phyloP scores from a whole-genome alignment of 2,329 filamentous ascomycete species.

The Curvularia sp. region DNA sequence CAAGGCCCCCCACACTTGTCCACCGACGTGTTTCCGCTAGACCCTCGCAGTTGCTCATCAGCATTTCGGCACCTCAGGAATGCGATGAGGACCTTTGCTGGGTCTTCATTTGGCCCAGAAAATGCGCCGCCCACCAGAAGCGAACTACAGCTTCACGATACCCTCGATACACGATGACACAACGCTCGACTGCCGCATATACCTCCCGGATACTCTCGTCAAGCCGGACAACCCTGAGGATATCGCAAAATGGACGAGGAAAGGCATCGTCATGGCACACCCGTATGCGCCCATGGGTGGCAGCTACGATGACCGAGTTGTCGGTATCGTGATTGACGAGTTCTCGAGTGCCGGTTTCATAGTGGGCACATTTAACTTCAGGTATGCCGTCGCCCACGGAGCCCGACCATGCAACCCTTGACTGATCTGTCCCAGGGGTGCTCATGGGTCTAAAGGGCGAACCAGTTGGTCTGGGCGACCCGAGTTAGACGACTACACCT shows the following conservation, averaged over 20 bases:
- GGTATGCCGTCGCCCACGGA: conserved; percentile 58
- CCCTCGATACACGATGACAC: conserved; percentile 83
- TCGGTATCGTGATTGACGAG: conserved; percentile 68
- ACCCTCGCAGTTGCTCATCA: not conserved
- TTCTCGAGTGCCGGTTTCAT: conserved; percentile 75
- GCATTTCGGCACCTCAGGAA: conserved; percentile 15
- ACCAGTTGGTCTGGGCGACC: conserved; percentile 88
- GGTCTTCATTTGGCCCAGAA: conserved; percentile 37
- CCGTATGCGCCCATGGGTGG: conserved; percentile 91
- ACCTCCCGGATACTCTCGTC: conserved; percentile 60
- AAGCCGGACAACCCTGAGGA: conserved; percentile 13
- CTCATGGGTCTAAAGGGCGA: conserved; percentile 73
- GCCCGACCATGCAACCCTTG: not conserved
- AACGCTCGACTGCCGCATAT: conserved; percentile 80
- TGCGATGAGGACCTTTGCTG: conserved; percentile 33
- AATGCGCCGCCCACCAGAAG: conserved; percentile 38
- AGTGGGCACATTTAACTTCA: conserved; percentile 90
- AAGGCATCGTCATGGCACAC: conserved; percentile 77
- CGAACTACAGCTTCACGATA: conserved; percentile 70
- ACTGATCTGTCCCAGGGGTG: conserved; percentile 67
- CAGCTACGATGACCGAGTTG: conserved; percentile 80
- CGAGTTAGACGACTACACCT: conserved; percentile 82
- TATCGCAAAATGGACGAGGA: conserved; percentile 46
- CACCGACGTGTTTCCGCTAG: not conserved
- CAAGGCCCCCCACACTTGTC: not conserved